Conservation (phyloP, 2,329 filamentous ascomycete species). For the Penicillium digitatum region DNA sequence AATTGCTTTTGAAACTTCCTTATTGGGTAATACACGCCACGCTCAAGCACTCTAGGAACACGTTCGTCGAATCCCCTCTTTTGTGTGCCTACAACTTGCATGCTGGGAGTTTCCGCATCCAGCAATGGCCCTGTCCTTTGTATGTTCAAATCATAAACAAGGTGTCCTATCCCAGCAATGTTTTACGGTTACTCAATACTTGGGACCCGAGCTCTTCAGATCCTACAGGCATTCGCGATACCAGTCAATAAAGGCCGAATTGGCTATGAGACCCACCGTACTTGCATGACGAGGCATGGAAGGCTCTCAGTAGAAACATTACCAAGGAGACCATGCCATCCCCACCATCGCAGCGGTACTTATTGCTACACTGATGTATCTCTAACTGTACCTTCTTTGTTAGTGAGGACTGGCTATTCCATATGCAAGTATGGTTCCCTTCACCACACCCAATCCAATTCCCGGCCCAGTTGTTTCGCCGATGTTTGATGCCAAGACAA, state of each 20-base stretch:
- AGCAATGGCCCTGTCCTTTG: background rate
- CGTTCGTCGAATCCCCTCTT: background rate
- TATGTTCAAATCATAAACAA: background rate
- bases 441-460: background rate
- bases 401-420: background rate
- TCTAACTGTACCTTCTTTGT: background rate
- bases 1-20: background rate
- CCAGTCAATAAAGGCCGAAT: background rate
- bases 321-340: background rate
- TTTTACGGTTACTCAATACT: background rate
- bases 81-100: no score
- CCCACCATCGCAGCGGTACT: background rate
- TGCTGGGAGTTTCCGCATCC: background rate
- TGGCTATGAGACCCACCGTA: no score
- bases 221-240: no score
- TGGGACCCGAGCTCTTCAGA: background rate
- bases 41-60: background rate
- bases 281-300: background rate
- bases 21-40: background rate
- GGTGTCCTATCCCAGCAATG: background rate
- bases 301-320: background rate
- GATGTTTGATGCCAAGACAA: slow-evolving; percentile 11
- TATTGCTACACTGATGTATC: background rate
- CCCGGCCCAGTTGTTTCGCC: slow-evolving; percentile 1
- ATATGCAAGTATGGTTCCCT: background rate